Conservation (phyloP, 495 filamentous ascomycete genomes). For the Neurospora sp. region DNA sequence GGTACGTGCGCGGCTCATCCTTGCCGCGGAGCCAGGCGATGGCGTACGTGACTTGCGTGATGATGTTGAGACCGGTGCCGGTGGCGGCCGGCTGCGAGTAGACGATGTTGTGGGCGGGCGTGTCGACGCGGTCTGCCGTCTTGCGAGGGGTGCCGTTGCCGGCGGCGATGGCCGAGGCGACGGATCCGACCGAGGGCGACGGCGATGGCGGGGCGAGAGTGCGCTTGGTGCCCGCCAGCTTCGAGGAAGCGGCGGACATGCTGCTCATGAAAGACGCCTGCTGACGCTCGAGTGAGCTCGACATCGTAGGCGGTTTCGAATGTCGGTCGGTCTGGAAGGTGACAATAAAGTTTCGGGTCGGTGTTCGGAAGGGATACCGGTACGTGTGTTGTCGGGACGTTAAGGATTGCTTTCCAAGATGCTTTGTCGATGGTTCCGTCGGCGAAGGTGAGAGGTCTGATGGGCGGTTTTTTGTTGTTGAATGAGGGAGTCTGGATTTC, state of each 20-base stretch:
- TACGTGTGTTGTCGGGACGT: not conserved
- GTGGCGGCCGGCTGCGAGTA: constrained; percentile 73
- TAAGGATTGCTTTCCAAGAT: not conserved
- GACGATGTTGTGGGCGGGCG: constrained; percentile 38
- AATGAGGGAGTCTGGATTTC: not conserved
- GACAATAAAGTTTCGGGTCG: not conserved
- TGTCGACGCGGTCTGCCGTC: constrained; percentile 27
- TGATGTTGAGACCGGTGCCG: constrained; percentile 65
- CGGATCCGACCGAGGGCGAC: constrained; percentile 34
- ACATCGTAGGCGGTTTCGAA: constrained; percentile 27
- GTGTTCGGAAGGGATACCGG: not conserved
- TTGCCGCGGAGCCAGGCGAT: constrained; percentile 78
- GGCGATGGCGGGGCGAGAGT: constrained; percentile 27
- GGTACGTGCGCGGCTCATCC: constrained; percentile 55
- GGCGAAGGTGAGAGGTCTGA: not conserved
- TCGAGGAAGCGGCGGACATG: constrained; percentile 37
- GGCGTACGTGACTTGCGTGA: constrained; percentile 75
- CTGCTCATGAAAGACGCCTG: constrained; percentile 35
- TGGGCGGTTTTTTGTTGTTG: not conserved
- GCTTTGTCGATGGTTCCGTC: not conserved
- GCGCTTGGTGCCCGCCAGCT: constrained; percentile 36
- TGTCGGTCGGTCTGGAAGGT: not conserved
- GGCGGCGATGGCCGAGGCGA: constrained; percentile 35
- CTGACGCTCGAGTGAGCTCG: constrained; percentile 41
- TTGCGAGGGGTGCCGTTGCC: constrained; percentile 37